Base-by-base conservation (phyloP, 148 eudicot genomes). In the Vaccinium corymbosum region DNA sequence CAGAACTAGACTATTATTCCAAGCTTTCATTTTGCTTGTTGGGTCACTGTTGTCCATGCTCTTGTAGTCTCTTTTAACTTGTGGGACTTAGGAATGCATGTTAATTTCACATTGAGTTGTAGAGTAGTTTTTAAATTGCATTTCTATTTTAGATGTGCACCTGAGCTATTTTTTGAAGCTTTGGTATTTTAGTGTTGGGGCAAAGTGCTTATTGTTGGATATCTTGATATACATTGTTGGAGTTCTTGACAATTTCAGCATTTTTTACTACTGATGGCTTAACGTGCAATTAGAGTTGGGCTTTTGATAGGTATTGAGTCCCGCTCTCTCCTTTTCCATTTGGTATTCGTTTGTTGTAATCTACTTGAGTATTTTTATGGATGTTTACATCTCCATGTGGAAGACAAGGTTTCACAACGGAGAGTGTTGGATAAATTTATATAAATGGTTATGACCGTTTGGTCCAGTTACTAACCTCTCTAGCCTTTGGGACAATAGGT, bases 71-170 rank as follows among this genome's bases (percentile, higher is more conserved):
- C 83, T 80, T 12, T 61, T 14, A 5, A 25, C 72, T 38, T 80
- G 81, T 80, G 46, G 72, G 72, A 12, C 64, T 56, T 14, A 12
- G 51, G 29, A 22, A 52, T 29, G 48, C 32, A 56, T 13, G 19
- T 79, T 55, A 79, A 55, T 79, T 79, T 55, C 81, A 51, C 35
- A 51, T 25, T 48, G 17, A 49, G 52, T 49, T 17, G 78, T 46
- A 11, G 20, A 78, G 7, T 29, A 13, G 14, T 32, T 27, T 7
- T 78, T 55, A 55, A 53, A 55, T 38, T 79, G 81, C 27, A 32
- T 56, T 55, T 55, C 68, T 32, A 38, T n/a, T 78, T 22, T 15
- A 79, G 50, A 79, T 79, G 1, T 53, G 64, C 46, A 53, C 66
- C 66, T 78, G 29, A 50, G 20, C 59, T 29, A 7, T 38, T 51